Percentiles rank a stretch among this genome's conserved stretches.
These are phyloP conservation scores for Sarocladium strictum DNA, from an alignment of 2,329 filamentous ascomycete species.

Conservation along the genomic window DNA sequence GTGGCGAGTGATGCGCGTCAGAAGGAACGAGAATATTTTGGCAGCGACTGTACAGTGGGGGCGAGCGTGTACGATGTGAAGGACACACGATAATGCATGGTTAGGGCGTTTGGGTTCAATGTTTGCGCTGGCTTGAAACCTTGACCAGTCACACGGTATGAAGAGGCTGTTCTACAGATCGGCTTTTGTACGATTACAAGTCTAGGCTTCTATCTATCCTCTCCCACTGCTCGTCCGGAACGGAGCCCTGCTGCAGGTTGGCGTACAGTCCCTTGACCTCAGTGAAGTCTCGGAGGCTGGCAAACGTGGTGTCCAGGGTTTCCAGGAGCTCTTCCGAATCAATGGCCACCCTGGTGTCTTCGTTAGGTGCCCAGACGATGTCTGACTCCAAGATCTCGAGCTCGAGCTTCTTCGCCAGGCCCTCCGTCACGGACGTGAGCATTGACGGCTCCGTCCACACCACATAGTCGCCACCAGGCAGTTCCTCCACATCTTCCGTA, in stretches of 20 bases:
- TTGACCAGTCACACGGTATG: too few relatives aligned
- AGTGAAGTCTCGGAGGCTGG: constrained; percentile 56
- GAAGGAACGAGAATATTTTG: constrained; percentile 15
- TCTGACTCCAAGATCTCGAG: constrained; percentile 68
- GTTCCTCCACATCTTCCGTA: constrained; percentile 64
- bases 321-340: constrained; percentile 50
- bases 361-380: constrained; percentile 79
- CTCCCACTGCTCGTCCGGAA: constrained; percentile 49
- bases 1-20: constrained; percentile 17
- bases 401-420: constrained; percentile 55
- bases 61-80: constrained; percentile 1
- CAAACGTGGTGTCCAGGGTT: constrained; percentile 53
- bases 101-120: constrained; percentile 4
- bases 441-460: constrained; percentile 39
- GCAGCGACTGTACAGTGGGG: neutral
- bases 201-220: constrained; percentile 48
- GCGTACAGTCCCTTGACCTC: constrained; percentile 76
- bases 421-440: constrained; percentile 28
- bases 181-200: constrained; percentile 26
- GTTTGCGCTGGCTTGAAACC: neutral
- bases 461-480: constrained; percentile 63
- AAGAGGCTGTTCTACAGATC: neutral
- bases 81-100: neutral
- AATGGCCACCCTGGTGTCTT: constrained; percentile 66
- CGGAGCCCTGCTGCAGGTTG: constrained; percentile 52